phyloP scores from a whole-genome alignment of 495 filamentous ascomycete species.

The Aspergillus incahuasiensis region DNA sequence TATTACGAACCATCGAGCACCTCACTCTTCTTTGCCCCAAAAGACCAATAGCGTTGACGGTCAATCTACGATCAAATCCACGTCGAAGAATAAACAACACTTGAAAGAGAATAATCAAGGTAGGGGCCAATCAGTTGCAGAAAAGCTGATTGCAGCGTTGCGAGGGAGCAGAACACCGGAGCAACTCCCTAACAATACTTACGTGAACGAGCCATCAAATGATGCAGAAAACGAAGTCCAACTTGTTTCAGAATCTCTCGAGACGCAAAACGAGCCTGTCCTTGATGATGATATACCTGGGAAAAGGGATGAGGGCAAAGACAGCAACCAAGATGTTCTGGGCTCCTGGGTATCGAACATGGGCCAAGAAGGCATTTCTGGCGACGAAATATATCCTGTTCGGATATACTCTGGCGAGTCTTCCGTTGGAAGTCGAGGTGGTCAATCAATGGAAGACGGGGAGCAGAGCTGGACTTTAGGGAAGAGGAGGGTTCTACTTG shows the following conservation, averaged over 20 bases:
- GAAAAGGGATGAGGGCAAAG: no score
- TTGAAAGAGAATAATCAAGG: constrained; percentile 7
- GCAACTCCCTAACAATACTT: neutral
- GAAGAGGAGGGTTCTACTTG: neutral
- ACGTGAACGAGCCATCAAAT: neutral
- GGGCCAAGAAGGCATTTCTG: neutral
- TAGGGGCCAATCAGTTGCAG: constrained; percentile 25
- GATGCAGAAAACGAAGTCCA: neutral
- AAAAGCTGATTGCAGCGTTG: constrained; percentile 28
- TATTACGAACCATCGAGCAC: no score
- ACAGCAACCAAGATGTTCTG: neutral
- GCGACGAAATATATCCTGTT: neutral
- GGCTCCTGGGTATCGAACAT: neutral
- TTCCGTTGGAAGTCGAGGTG: neutral
- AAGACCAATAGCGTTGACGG: neutral
- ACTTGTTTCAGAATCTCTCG: neutral
- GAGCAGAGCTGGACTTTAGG: neutral
- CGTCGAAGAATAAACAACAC: neutral
- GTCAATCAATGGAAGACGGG: neutral
- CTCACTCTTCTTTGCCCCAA: neutral
- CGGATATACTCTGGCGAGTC: neutral
- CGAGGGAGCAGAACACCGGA: constrained; percentile 3
- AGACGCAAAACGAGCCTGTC: neutral
- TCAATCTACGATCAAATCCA: neutral
- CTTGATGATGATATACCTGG: neutral